phyloP scores from a whole-genome alignment of 148 eudicot species.

The Vaccinium vitisidaea region DNA sequence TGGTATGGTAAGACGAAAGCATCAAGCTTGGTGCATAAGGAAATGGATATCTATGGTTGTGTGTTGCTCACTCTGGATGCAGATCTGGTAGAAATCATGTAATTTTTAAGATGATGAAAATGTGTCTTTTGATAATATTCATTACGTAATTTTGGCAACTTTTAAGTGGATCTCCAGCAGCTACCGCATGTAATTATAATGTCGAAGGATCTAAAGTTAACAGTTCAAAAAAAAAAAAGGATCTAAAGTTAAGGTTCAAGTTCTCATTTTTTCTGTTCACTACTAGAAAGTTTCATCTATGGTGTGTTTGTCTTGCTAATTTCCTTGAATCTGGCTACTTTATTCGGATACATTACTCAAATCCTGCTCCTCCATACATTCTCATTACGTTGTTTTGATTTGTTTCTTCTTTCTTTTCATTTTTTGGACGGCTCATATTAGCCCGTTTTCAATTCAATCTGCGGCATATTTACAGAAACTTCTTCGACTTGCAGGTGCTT shows the following conservation, averaged over 20 bases:
- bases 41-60: not conserved
- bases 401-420: not conserved
- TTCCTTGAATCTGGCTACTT: not conserved
- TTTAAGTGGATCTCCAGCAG: not conserved
- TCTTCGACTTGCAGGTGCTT: slow-evolving; percentile 53
- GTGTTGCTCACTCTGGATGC: not conserved
- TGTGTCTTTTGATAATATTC: not conserved
- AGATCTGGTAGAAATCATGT: not conserved
- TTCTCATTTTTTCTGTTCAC: not conserved
- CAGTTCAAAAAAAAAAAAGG: too few relatives aligned
- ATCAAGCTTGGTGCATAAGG: not conserved
- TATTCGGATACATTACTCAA: not conserved
- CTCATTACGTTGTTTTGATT: not conserved
- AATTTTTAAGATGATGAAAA: not conserved
- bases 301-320: not conserved
- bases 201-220: too few relatives aligned
- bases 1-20: not conserved
- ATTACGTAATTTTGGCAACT: not conserved
- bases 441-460: not conserved
- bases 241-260: not conserved
- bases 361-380: not conserved
- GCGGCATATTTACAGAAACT: not conserved
- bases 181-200: not conserved
- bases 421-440: not conserved
- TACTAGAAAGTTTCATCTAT: not conserved